Conservation (phyloP, 331 rosid genomes). For the Pyrus hybrid region DNA sequence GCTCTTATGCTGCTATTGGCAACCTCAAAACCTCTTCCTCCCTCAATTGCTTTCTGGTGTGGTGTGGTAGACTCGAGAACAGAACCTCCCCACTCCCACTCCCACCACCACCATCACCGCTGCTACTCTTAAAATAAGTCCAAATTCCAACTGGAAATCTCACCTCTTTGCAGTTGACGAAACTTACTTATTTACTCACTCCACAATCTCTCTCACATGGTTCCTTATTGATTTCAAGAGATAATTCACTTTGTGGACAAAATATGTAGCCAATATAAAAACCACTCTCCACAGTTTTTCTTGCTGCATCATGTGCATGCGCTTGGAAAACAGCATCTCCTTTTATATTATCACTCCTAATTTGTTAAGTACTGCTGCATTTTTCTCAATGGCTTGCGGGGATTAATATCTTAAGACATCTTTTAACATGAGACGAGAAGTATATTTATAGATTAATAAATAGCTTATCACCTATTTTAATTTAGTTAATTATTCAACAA, state of each 20-base stretch:
- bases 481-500: neutral
- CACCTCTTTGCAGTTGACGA: neutral
- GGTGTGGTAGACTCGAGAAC: neutral
- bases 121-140: neutral
- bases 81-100: neutral
- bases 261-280: constrained; percentile 8
- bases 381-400: neutral
- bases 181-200: neutral
- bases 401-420: neutral
- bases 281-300: constrained; percentile 3
- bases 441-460: neutral
- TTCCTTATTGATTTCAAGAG: neutral
- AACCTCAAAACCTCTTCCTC: neutral
- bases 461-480: neutral
- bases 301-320: constrained; percentile 43
- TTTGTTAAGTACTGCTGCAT: no score
- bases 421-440: neutral
- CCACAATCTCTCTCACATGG: neutral
- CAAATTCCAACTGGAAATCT: constrained; percentile 23
- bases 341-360: neutral
- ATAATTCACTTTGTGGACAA: constrained; percentile 18
- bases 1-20: neutral
- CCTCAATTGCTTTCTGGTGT: no score
- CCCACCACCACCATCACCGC: no score
- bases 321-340: constrained; percentile 23